These are phyloP conservation scores for Parmelia sp. DNA, from an alignment of 495 filamentous ascomycete species.

Conservation along the genomic window DNA sequence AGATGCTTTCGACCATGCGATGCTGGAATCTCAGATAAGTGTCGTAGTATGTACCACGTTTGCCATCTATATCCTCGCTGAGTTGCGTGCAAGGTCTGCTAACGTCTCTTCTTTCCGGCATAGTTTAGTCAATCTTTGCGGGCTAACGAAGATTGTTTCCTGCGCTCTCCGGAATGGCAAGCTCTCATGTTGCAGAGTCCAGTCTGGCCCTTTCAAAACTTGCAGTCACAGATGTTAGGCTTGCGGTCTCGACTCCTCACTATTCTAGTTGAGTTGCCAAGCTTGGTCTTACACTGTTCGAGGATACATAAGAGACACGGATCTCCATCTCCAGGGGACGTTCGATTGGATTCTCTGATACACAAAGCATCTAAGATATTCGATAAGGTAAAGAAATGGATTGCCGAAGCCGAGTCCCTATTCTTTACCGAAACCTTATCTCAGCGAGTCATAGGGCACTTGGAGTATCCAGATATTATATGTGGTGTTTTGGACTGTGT, in stretches of 20 bases:
- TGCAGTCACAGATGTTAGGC: neutral
- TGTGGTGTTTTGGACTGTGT: constrained; percentile 9
- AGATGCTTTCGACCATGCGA: constrained; percentile 1
- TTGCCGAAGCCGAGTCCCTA: neutral
- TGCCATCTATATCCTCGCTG: neutral
- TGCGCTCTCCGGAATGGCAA: constrained; percentile 6
- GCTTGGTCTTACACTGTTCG: constrained; percentile 3
- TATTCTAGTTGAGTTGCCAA: neutral
- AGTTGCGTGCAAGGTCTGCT: neutral
- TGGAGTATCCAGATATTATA: neutral
- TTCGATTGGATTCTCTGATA: neutral
- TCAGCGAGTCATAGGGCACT: neutral
- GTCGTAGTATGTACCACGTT: neutral
- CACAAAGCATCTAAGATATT: constrained; percentile 1
- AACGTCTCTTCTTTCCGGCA: neutral
- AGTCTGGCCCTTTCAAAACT: constrained; percentile 10
- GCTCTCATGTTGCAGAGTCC: neutral
- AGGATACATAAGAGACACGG: neutral
- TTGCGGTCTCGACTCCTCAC: constrained; percentile 5
- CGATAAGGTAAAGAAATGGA: neutral
- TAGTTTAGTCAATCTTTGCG: constrained; percentile 10
- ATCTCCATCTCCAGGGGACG: neutral
- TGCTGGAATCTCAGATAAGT: constrained; percentile 10
- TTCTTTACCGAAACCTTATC: neutral
- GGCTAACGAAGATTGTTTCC: constrained; percentile 12